Evolutionary conservation across 495 filamentous ascomycete species (phyloP).

Genomic region (Annulohypoxylon stygium): DNA sequence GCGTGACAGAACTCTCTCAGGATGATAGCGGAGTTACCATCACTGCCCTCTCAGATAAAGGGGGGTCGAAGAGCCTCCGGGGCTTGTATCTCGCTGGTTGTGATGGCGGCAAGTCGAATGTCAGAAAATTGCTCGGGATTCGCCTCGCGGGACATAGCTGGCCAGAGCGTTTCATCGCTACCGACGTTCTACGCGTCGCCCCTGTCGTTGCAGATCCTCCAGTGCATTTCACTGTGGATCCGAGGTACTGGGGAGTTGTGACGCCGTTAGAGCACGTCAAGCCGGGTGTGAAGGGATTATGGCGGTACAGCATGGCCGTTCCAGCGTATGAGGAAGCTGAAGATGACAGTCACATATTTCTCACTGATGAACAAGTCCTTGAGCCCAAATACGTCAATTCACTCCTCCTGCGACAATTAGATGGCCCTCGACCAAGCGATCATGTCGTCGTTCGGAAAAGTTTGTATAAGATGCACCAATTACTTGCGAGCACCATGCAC

Average conservation of each 20-base stretch:
- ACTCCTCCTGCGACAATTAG: constrained; percentile 24
- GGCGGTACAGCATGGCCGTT: constrained; percentile 29
- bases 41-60: background rate
- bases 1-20: constrained; percentile 16
- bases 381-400: constrained; percentile 24
- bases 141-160: constrained; percentile 24
- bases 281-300: constrained; percentile 18
- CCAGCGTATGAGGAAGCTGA: constrained; percentile 17
- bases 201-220: constrained; percentile 20
- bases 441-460: constrained; percentile 28
- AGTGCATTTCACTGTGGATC: constrained; percentile 27
- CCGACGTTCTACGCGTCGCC: constrained; percentile 21
- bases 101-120: constrained; percentile 20
- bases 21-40: constrained; percentile 18
- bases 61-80: background rate
- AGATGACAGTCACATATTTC: background rate
- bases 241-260: constrained; percentile 21
- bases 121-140: constrained; percentile 28
- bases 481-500: constrained; percentile 31
- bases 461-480: constrained; percentile 32
- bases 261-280: constrained; percentile 28
- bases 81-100: constrained; percentile 26
- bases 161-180: constrained; percentile 30
- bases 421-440: constrained; percentile 22
- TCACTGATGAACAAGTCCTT: constrained; percentile 25